These are phyloP conservation scores for Mycena amicta DNA, from an alignment of 768 basidiomycete genomes.

Conservation along the genomic window DNA sequence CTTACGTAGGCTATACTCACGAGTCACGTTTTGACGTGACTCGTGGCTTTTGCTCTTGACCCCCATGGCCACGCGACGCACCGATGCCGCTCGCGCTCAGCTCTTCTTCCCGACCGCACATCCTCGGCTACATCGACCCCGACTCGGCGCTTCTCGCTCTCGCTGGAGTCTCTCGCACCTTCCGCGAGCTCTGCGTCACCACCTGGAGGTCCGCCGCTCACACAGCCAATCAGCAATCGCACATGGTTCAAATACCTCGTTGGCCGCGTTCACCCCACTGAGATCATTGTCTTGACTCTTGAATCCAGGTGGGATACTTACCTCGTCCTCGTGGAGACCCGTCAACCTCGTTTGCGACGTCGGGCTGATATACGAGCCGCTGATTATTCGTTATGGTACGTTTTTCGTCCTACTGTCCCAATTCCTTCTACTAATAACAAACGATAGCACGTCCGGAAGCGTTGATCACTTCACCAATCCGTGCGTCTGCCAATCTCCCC, in stretches of 20 bases:
- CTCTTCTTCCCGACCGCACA: too few relatives aligned
- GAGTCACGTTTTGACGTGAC: too few relatives aligned
- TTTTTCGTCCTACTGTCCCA: background rate
- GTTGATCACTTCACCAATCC: constrained; percentile 4
- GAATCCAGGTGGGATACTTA: constrained; percentile 14
- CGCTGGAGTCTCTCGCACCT: too few relatives aligned
- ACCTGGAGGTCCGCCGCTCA: background rate
- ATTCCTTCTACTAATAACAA: background rate
- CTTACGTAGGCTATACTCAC: too few relatives aligned
- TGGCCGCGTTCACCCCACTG: background rate
- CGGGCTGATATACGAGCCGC: constrained; percentile 21
- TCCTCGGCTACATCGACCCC: too few relatives aligned
- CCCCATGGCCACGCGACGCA: too few relatives aligned
- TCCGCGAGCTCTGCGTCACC: too few relatives aligned
- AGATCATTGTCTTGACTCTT: background rate
- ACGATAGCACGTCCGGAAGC: background rate
- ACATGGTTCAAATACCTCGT: constrained; percentile 17
- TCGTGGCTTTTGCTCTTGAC: too few relatives aligned
- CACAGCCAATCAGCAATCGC: constrained; percentile 2
- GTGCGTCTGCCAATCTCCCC: background rate
- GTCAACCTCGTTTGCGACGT: constrained; percentile 18
- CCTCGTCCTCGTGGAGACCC: constrained; percentile 17
- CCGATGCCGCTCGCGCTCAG: too few relatives aligned
- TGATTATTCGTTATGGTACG: constrained; percentile 19
- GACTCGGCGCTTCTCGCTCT: too few relatives aligned